These are phyloP conservation scores for Globisporangium cederbergense DNA, from an alignment of 352 stramenopile species.

Conservation along the genomic window DNA sequence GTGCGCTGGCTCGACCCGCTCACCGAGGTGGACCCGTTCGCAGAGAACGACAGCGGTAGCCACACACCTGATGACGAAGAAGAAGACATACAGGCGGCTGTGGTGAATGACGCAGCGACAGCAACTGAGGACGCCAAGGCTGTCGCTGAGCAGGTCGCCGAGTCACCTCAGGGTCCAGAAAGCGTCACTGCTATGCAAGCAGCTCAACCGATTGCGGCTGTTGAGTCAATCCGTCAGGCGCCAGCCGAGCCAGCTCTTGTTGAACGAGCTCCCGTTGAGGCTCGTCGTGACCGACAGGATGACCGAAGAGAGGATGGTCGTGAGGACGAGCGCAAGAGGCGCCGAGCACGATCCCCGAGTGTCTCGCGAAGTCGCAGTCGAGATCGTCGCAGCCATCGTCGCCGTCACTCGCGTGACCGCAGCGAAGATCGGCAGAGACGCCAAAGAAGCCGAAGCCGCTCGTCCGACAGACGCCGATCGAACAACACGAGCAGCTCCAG, in stretches of 20 bases:
- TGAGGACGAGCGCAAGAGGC: background rate
- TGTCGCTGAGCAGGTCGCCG: background rate
- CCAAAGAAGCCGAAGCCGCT: slow-evolving; percentile 21
- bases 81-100: background rate
- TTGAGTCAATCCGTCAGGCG: background rate
- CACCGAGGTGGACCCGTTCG: slow-evolving; percentile 67
- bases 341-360: slow-evolving; percentile 12
- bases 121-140: background rate
- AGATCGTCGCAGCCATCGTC: slow-evolving; percentile 19
- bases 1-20: slow-evolving; percentile 71
- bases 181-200: background rate
- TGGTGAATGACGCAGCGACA: background rate
- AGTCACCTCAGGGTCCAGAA: slow-evolving; percentile 10
- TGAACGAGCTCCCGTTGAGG: background rate
- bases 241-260: background rate
- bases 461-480: background rate
- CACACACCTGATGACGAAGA: slow-evolving; percentile 8
- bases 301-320: background rate
- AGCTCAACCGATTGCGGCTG: background rate
- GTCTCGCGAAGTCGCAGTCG: slow-evolving; percentile 15
- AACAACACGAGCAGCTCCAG: background rate
- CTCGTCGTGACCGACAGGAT: background rate
- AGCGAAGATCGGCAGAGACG: background rate
- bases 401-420: slow-evolving; percentile 18
- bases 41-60: slow-evolving; percentile 37